Percentiles rank a stretch among this genome's conserved stretches.
These are phyloP conservation scores for Acacia crassicarpa DNA, from an alignment of 306 rosid species.

Conservation along the genomic window DNA sequence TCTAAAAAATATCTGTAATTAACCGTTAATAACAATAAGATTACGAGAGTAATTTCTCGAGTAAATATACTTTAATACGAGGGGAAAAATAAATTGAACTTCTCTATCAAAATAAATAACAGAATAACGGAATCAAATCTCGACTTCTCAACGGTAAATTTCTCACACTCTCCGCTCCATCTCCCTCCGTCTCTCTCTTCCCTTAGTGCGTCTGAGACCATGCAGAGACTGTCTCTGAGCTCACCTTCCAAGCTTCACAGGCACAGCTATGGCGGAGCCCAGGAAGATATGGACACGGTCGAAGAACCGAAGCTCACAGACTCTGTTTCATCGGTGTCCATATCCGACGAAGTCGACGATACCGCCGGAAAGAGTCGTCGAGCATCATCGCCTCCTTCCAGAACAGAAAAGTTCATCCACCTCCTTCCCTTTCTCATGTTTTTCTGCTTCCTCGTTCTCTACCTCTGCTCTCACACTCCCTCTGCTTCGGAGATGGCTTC, in stretches of 20 bases:
- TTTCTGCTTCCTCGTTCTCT: slow-evolving; percentile 86
- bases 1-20: background rate
- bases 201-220: slow-evolving; percentile 35
- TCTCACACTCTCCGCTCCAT: slow-evolving; percentile 7
- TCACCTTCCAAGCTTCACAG: slow-evolving; percentile 78
- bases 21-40: slow-evolving; percentile 9
- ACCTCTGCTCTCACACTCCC: slow-evolving; percentile 86
- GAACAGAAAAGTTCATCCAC: slow-evolving; percentile 74
- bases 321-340: slow-evolving; percentile 14
- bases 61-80: background rate
- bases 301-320: slow-evolving; percentile 42
- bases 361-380: slow-evolving; percentile 59
- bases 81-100: background rate
- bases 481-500: slow-evolving; percentile 76
- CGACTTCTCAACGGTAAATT: background rate
- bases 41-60: slow-evolving; percentile 6
- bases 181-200: slow-evolving; percentile 15
- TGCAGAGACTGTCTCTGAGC: slow-evolving; percentile 95
- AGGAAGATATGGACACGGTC: slow-evolving; percentile 35
- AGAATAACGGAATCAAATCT: background rate
- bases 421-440: slow-evolving; percentile 85
- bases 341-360: slow-evolving; percentile 29
- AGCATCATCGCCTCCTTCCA: slow-evolving; percentile 49
- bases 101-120: background rate
- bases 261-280: slow-evolving; percentile 54